phyloP scores from a whole-genome alignment of 106 monocot species.

The Platanthera zijinensis region DNA sequence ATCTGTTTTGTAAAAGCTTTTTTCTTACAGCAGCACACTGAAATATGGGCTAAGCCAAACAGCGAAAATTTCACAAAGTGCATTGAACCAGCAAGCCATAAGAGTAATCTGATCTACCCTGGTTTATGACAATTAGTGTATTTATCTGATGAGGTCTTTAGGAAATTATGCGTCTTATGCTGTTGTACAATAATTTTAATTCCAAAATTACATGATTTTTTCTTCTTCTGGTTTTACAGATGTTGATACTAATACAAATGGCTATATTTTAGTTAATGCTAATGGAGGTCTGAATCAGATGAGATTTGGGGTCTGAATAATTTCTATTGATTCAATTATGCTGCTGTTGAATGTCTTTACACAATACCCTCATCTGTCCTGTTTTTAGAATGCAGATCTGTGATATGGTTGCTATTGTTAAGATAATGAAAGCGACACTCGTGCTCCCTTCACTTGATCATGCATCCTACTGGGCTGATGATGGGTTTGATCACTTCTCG shows the following conservation, averaged over 20 bases:
- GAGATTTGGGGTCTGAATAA: constrained; percentile 87
- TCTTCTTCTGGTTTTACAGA: constrained; percentile 31
- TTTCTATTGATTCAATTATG: constrained; percentile 2
- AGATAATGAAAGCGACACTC: constrained; percentile 85
- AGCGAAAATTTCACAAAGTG: constrained; percentile 67
- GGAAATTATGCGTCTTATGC: not conserved
- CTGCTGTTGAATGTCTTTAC: not conserved
- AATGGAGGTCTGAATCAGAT: constrained; percentile 99
- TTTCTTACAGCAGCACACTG: constrained; percentile 41
- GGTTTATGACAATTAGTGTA: not conserved
- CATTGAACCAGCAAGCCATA: constrained; percentile 39
- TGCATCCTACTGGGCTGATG: constrained; percentile 86
- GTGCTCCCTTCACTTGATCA: constrained; percentile 98
- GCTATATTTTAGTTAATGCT: constrained; percentile 85
- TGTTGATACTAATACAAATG: constrained; percentile 67
- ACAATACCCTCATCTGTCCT: not conserved
- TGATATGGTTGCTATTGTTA: constrained; percentile 98
- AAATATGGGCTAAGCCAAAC: constrained; percentile 77
- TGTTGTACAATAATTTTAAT: not conserved
- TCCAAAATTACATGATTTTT: not conserved
- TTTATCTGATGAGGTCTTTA: not conserved
- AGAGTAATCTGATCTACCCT: constrained; percentile 43
- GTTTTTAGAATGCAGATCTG: constrained; percentile 78
- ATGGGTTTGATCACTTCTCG: constrained; percentile 37
- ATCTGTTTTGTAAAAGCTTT: not conserved